A percentile compares a stretch with the other conserved stretches of the same genome.
These are phyloP conservation scores for Spatholobus suberectus DNA, from an alignment of 306 rosid species.

Conservation along the genomic window DNA sequence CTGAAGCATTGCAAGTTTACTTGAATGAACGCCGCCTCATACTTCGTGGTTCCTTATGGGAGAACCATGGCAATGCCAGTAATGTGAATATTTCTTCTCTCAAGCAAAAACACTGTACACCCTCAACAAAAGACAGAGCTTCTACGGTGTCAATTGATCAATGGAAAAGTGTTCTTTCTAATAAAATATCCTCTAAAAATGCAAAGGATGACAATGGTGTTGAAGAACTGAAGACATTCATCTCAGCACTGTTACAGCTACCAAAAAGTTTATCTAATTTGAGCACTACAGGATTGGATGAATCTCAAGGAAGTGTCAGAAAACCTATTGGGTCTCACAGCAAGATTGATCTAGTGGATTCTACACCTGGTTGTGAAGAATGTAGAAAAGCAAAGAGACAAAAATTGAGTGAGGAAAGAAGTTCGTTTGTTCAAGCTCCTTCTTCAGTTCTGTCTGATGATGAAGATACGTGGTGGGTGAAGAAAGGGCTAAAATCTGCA, in stretches of 20 bases:
- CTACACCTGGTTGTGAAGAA: constrained; percentile 94
- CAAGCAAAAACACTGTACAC: constrained; percentile 42
- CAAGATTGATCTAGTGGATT: constrained; percentile 69
- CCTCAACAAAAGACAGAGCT: constrained; percentile 56
- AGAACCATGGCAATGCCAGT: constrained; percentile 42
- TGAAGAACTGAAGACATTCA: constrained; percentile 76
- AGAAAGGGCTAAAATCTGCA: constrained; percentile 70
- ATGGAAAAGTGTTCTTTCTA: constrained; percentile 50
- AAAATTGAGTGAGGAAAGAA: constrained; percentile 78
- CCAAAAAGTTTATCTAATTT: constrained; percentile 57
- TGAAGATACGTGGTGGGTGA: constrained; percentile 91
- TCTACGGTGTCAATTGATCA: constrained; percentile 60
- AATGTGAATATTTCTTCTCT: constrained; percentile 37
- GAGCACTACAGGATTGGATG: constrained; percentile 57
- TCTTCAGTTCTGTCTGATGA: constrained; percentile 72
- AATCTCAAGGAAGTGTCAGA: constrained; percentile 65
- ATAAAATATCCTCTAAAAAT: constrained; percentile 48
- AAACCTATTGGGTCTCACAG: constrained; percentile 58
- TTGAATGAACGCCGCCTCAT: constrained; percentile 78
- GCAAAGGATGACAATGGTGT: constrained; percentile 51
- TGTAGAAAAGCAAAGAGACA: constrained; percentile 86
- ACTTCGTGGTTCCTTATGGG: constrained; percentile 57
- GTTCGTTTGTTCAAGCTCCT: constrained; percentile 58
- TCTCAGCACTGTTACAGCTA: constrained; percentile 67
- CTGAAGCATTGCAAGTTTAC: constrained; percentile 70